These are phyloP conservation scores for Lepiota brunneoincarnata DNA, from an alignment of 768 basidiomycete species.

Conservation along the genomic window DNA sequence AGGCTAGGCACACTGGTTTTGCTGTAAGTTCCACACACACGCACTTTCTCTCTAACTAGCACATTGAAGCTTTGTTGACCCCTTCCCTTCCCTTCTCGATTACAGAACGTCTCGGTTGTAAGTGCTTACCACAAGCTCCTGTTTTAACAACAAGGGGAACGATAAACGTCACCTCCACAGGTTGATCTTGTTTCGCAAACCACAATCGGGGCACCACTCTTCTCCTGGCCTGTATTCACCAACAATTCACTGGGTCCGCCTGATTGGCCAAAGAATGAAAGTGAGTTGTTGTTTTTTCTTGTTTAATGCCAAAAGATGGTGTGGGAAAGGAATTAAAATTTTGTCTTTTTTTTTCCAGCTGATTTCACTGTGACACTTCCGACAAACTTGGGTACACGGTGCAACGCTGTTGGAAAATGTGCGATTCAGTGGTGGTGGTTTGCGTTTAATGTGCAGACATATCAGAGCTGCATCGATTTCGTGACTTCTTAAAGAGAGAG, in stretches of 20 bases:
- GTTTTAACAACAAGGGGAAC: constrained; percentile 12
- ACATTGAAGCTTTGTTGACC: no score
- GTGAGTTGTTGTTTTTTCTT: constrained; percentile 17
- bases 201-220: constrained; percentile 26
- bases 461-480: constrained; percentile 35
- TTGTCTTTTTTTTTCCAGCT: constrained; percentile 16
- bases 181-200: constrained; percentile 28
- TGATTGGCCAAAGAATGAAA: constrained; percentile 33
- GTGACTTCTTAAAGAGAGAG: constrained; percentile 5
- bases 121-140: not conserved
- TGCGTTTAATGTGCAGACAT: constrained; percentile 27
- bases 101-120: constrained; percentile 28
- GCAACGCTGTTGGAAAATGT: constrained; percentile 26
- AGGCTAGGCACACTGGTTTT: constrained; percentile 32
- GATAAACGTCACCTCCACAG: constrained; percentile 4
- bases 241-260: constrained; percentile 26
- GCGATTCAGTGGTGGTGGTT: constrained; percentile 40
- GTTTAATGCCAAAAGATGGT: not conserved
- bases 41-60: no score
- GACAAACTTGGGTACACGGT: constrained; percentile 25
- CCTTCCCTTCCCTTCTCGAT: not conserved
- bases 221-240: constrained; percentile 31
- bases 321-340: not conserved
- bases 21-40: constrained; percentile 27
- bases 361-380: constrained; percentile 26